phyloP scores from a whole-genome alignment of 192 early-diverging fungal species.

The Coemansia sp. region DNA sequence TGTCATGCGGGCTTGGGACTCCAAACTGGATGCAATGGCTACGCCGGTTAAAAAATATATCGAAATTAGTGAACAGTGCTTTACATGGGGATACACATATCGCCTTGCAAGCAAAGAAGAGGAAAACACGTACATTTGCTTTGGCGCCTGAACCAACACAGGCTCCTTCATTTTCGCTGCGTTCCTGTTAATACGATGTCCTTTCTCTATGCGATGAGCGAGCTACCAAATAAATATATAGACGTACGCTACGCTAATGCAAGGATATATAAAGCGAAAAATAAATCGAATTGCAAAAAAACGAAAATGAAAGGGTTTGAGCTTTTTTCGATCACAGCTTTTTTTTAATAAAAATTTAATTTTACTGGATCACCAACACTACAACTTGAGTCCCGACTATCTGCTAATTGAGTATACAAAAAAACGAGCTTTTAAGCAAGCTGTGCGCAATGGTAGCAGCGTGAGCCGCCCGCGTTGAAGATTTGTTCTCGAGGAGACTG shows the following conservation, averaged over 20 bases:
- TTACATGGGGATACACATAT: neutral
- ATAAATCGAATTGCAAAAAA: neutral
- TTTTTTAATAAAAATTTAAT: no score
- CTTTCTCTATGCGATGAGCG: no score
- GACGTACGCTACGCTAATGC: neutral
- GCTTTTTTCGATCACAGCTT: no score
- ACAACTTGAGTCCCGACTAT: no score
- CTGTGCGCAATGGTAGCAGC: no score
- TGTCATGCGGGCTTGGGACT: constrained; percentile 85
- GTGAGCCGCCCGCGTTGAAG: no score
- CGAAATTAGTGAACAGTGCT: neutral
- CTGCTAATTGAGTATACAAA: no score
- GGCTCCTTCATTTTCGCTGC: constrained; percentile 73
- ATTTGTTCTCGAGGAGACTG: no score
- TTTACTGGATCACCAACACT: no score
- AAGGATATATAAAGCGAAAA: neutral
- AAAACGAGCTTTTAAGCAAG: no score
- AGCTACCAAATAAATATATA: neutral
- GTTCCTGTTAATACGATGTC: neutral
- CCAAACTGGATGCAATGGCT: constrained; percentile 96
- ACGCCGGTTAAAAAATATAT: constrained; percentile 8
- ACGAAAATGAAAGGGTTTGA: neutral
- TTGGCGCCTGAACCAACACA: constrained; percentile 67
- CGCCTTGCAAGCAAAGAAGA: neutral
- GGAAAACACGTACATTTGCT: constrained; percentile 67